A percentile compares a stretch with the other conserved stretches of the same genome.
phyloP scores from a whole-genome alignment of 2,329 filamentous ascomycete species.

The Nemania sp. region DNA sequence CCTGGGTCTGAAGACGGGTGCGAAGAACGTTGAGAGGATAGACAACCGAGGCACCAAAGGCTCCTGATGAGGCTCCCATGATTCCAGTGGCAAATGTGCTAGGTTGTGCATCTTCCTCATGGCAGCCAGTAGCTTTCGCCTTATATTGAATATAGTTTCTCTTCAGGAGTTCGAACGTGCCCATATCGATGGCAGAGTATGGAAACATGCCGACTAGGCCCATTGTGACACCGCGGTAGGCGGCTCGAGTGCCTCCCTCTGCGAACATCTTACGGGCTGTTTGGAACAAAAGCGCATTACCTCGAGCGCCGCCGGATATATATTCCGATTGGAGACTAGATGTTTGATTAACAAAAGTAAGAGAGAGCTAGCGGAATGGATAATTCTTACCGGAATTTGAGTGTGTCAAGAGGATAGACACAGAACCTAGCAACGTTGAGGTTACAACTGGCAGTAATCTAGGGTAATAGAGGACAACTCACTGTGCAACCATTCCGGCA shows the following conservation, averaged over 20 bases:
- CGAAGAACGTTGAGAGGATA: constrained; percentile 94
- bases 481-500: constrained; percentile 94
- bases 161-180: constrained; percentile 93
- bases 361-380: background rate
- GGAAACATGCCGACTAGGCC: constrained; percentile 96
- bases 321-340: constrained; percentile 91
- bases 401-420: constrained; percentile 90
- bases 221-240: constrained; percentile 92
- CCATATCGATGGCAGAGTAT: constrained; percentile 94
- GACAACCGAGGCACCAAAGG: constrained; percentile 89
- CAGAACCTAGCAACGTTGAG: constrained; percentile 64
- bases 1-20: constrained; percentile 90
- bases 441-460: constrained; percentile 7
- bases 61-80: constrained; percentile 89
- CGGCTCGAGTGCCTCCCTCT: constrained; percentile 72
- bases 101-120: constrained; percentile 82
- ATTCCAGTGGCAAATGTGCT: constrained; percentile 83
- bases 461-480: constrained; percentile 42
- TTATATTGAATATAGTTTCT: constrained; percentile 70
- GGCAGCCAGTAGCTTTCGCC: constrained; percentile 68
- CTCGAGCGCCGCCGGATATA: constrained; percentile 80
- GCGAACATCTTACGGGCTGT: constrained; percentile 88
- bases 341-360: constrained; percentile 42
- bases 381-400: constrained; percentile 64
- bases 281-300: constrained; percentile 78